Evolutionary conservation across 495 filamentous ascomycete species (phyloP), one percentile per base, ranked within the genome.

Genomic region (Neurospora hispaniola): DNA sequence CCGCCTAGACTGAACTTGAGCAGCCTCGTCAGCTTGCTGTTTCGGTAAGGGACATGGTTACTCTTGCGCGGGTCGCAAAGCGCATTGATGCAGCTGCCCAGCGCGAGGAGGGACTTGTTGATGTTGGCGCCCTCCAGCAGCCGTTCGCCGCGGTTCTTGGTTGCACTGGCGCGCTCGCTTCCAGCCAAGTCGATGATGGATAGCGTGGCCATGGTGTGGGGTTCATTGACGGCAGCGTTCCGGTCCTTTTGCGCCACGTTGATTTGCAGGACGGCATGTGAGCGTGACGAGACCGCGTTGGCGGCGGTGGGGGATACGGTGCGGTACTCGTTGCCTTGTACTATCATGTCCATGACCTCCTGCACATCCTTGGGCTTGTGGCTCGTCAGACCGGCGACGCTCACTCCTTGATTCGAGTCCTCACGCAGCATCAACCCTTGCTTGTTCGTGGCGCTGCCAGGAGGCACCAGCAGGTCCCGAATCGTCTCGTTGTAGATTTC

Each of bases 401-500:
- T 94, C 38, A 99, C 97, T 16, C 92, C 90, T 81, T 97, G 93
- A 80, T 98, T 93, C 14, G 90, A 89, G 82, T 99, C 96, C 83
- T 99, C 96, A 42, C 96, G 92, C 20, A 99, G 88, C 90, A 96
- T 97, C 76, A 99, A 81, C 18, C 93, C 92, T 73, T 89, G 87
- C 81, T 97, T 98, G 54, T 66, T 66, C 27, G 54, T 66, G 54
- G 54, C 54, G 80, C 90, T 92, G 42, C 91, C 93, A 38, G 93
- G 92, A 5, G 93, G 91, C 23, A 97, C 90, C 12, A 99, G 87
- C 76, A 99, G 83, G 81, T 99, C 96, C 48, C 96, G 92, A 74
- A 99, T 99, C 0, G 95, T 98, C 81, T 99, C 96, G 79, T 99
- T 99, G 85, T 99, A 99, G 68, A 99, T 99, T 79, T 99, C 96